A percentile compares a stretch with the other conserved stretches of the same genome.
Conservation (phyloP, 1,284 basidiomycete species). For the Irpex sp. region DNA sequence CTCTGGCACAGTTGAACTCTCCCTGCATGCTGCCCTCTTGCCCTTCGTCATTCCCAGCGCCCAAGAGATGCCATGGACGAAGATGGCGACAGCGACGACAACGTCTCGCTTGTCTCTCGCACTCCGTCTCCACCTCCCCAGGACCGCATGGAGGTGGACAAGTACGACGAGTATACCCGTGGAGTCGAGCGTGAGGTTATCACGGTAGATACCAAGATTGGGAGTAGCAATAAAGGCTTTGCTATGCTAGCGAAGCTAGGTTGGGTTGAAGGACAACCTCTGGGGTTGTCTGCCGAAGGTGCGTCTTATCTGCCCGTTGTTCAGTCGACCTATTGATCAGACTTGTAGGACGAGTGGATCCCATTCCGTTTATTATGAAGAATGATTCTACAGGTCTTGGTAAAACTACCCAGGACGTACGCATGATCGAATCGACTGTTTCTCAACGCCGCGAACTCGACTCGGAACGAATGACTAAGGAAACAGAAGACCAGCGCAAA, state of each 20-base stretch:
- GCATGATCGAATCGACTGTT: slow-evolving; percentile 77
- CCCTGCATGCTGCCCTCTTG: slow-evolving; percentile 24
- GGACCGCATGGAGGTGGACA: slow-evolving; percentile 52
- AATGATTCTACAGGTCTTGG: slow-evolving; percentile 72
- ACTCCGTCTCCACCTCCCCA: slow-evolving; percentile 53
- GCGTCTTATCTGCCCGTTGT: slow-evolving; percentile 14
- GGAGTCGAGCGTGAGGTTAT: slow-evolving; percentile 50
- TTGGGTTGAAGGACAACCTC: slow-evolving; percentile 71
- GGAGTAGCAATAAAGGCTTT: slow-evolving; percentile 72
- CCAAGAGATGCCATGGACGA: slow-evolving; percentile 35
- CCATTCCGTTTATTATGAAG: slow-evolving; percentile 75
- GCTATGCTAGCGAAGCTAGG: slow-evolving; percentile 74
- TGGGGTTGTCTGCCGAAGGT: slow-evolving; percentile 75
- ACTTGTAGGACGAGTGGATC: slow-evolving; percentile 64
- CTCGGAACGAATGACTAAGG: slow-evolving; percentile 71
- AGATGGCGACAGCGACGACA: slow-evolving; percentile 40
- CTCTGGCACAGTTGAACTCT: slow-evolving; percentile 31
- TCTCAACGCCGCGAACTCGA: slow-evolving; percentile 71
- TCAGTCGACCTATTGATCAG: background rate
- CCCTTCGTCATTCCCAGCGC: slow-evolving; percentile 50
- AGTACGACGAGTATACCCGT: slow-evolving; percentile 61
- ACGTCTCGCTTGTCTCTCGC: slow-evolving; percentile 65
- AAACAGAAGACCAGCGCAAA: slow-evolving; percentile 68
- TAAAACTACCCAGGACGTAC: slow-evolving; percentile 68
- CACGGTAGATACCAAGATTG: slow-evolving; percentile 75